Percentiles rank a stretch among this genome's conserved stretches.
Conservation (phyloP, 2,329 filamentous ascomycete species). For the Fusarium subtropicale region DNA sequence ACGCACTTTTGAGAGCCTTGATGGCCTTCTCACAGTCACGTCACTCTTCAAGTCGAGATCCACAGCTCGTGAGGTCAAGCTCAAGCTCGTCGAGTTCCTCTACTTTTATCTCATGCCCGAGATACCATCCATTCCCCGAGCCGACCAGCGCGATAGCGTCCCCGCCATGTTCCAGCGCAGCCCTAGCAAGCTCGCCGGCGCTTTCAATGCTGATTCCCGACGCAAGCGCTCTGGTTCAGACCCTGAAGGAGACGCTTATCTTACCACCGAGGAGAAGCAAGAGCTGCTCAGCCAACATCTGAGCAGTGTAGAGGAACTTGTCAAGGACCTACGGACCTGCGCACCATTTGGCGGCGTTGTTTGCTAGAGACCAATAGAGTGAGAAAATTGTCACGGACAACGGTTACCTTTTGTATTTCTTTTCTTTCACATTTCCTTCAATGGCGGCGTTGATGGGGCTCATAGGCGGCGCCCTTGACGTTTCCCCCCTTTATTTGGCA, state of each 20-base stretch:
- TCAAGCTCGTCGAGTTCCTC: constrained; percentile 95
- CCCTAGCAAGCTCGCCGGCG: constrained; percentile 74
- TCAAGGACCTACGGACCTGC: constrained; percentile 83
- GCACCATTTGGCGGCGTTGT: constrained; percentile 77
- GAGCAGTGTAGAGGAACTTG: constrained; percentile 84
- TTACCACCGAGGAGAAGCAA: constrained; percentile 85
- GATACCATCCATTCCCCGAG: constrained; percentile 67
- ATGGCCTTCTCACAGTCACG: constrained; percentile 91
- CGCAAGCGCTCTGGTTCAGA: constrained; percentile 52
- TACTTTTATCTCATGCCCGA: constrained; percentile 99
- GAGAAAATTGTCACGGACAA: not conserved
- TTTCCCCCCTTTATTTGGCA: constrained; percentile 29
- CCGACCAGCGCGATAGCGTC: constrained; percentile 58
- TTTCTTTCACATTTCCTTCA: constrained; percentile 3
- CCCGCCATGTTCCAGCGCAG: constrained; percentile 71
- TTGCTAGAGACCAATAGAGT: constrained; percentile 49
- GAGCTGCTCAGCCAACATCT: constrained; percentile 80
- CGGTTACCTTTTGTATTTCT: constrained; percentile 6
- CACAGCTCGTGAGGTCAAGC: constrained; percentile 88
- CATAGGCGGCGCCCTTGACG: constrained; percentile 28
- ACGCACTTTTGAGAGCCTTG: constrained; percentile 89
- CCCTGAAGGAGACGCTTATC: constrained; percentile 55
- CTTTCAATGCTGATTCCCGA: constrained; percentile 58
- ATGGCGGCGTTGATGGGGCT: constrained; percentile 36
- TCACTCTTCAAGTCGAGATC: constrained; percentile 91